Conservation (phyloP, 2,329 filamentous ascomycete genomes). For the Metarhizium guizhouense region DNA sequence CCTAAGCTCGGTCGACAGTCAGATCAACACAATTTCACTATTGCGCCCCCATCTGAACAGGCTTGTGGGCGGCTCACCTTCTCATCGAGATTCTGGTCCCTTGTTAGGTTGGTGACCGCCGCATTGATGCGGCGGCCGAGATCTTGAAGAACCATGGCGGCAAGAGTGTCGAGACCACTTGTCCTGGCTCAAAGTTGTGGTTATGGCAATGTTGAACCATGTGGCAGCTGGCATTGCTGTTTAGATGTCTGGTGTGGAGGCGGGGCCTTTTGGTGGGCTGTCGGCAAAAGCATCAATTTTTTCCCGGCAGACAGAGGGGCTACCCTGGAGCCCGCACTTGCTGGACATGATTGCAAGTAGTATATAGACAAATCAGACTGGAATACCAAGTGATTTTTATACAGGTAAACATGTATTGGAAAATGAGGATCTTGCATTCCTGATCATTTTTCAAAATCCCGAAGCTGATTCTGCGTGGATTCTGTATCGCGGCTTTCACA, state of each 20-base stretch:
- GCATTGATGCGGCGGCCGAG: conserved; percentile 96
- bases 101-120: conserved; percentile 86
- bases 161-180: not conserved
- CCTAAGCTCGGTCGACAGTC: conserved; percentile 37
- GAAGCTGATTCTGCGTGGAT: too few species aligned
- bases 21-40: not conserved
- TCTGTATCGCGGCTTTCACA: too few species aligned
- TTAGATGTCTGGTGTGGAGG: not conserved
- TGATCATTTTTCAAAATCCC: too few species aligned
- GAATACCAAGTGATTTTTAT: too few species aligned
- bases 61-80: conserved; percentile 50
- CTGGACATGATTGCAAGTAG: too few species aligned
- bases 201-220: conserved; percentile 1
- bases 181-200: not conserved
- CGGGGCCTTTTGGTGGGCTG: conserved; percentile 4
- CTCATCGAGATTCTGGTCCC: conserved; percentile 89
- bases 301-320: conserved; percentile 1
- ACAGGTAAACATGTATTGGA: too few species aligned
- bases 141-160: conserved; percentile 92
- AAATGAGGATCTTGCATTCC: too few species aligned
- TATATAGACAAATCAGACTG: too few species aligned
- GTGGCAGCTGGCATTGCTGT: conserved; percentile 1
- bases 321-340: not conserved
- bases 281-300: conserved; percentile 6
- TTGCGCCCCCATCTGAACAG: not conserved